phyloP scores from a whole-genome alignment of 2,329 filamentous ascomycete species.

The Phialocephala sp. region DNA sequence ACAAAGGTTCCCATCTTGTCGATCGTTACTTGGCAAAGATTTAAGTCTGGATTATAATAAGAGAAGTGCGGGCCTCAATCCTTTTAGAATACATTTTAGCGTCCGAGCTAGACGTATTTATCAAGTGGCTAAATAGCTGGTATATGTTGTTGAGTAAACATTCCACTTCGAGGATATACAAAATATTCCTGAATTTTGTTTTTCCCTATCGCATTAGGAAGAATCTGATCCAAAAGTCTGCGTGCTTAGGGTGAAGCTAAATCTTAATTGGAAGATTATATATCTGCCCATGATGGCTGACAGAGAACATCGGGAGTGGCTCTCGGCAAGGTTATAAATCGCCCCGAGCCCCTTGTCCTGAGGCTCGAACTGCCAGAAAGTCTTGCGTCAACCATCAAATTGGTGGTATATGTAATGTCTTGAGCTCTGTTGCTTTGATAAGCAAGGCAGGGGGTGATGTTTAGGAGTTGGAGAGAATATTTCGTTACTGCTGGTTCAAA shows the following conservation, averaged over 20 bases:
- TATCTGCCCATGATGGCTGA: not conserved
- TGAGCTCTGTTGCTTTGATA: not conserved
- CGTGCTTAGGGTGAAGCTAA: not conserved
- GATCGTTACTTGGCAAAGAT: not conserved
- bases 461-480: not conserved
- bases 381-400: not conserved
- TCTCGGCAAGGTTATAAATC: not conserved
- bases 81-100: not conserved
- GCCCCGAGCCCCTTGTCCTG: not conserved
- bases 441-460: not conserved
- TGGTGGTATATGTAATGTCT: not conserved
- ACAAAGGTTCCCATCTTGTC: constrained; percentile 41
- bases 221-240: not conserved
- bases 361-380: not conserved
- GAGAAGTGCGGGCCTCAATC: not conserved
- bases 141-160: not conserved
- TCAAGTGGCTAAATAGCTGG: not conserved
- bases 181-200: not conserved
- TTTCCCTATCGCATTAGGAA: not conserved
- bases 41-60: not conserved
- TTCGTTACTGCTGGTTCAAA: not conserved
- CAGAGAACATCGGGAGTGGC: not conserved
- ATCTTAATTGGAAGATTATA: not conserved
- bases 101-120: not conserved
- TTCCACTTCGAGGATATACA: not conserved